These are phyloP conservation scores for Pseudogymnoascus sp. DNA, from an alignment of 2,329 filamentous ascomycete species.

Conservation along the genomic window DNA sequence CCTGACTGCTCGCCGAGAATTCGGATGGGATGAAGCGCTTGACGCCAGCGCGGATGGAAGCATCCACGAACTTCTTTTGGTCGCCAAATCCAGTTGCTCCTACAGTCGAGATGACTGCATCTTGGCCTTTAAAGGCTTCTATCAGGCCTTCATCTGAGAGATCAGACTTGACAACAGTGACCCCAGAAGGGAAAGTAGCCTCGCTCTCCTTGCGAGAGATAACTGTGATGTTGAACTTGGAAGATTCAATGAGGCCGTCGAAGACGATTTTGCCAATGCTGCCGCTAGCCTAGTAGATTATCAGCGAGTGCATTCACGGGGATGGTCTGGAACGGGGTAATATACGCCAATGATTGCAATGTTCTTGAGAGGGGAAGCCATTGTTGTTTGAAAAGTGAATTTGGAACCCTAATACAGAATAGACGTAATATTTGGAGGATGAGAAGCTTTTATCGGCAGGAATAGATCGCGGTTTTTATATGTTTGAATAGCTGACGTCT, in stretches of 20 bases:
- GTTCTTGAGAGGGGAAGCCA: no score
- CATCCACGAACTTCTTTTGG: conserved; percentile 47
- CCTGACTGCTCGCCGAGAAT: conserved; percentile 33
- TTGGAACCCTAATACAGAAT: no score
- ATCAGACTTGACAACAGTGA: conserved; percentile 12
- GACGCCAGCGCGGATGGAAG: conserved; percentile 48
- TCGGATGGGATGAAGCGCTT: conserved; percentile 53
- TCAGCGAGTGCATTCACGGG: no score
- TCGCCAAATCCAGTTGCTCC: conserved; percentile 34
- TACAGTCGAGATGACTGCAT: conserved; percentile 48
- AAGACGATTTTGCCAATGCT: conserved; percentile 22
- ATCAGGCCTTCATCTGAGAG: neutral
- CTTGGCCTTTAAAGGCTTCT: conserved; percentile 42
- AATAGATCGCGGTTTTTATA: no score
- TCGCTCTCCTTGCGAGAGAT: conserved; percentile 25
- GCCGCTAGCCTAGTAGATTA: neutral
- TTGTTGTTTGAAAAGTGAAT: no score
- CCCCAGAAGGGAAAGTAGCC: conserved; percentile 18
- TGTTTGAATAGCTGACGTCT: no score
- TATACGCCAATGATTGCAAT: no score
- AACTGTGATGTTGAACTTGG: conserved; percentile 24
- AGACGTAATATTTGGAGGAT: no score
- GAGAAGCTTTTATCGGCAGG: no score
- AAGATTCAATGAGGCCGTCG: conserved; percentile 19
- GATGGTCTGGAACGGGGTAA: no score